Conservation (phyloP, 257 asterid genomes). For the Lantana camara region DNA sequence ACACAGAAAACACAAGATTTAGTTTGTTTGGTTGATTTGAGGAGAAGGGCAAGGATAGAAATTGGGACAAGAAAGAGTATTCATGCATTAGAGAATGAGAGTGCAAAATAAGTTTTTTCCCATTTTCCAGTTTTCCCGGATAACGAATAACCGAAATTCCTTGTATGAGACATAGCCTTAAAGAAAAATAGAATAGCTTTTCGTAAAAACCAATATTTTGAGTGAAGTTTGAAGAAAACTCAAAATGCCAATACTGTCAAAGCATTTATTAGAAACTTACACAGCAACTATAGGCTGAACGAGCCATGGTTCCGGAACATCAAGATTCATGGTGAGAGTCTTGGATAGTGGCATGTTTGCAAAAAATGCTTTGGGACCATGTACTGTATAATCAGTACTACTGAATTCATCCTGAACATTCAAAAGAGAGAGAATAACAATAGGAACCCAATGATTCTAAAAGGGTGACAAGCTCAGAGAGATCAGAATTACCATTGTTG, state of each 20-base stretch:
- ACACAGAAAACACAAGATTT: too few relatives aligned
- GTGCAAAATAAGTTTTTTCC: too few relatives aligned
- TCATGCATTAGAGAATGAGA: too few relatives aligned
- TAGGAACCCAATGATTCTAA: constrained; percentile 15
- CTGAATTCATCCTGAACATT: constrained; percentile 91
- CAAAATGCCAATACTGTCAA: not conserved
- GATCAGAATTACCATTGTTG: constrained; percentile 70
- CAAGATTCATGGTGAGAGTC: constrained; percentile 98
- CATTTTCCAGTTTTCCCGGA: too few relatives aligned
- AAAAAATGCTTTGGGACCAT: constrained; percentile 93
- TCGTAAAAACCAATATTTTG: too few relatives aligned
- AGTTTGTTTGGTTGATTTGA: too few relatives aligned
- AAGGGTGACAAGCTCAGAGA: constrained; percentile 29
- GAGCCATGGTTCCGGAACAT: constrained; percentile 99
- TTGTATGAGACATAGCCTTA: too few relatives aligned
- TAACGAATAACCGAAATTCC: too few relatives aligned
- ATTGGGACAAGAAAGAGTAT: too few relatives aligned
- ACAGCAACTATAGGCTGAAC: constrained; percentile 92
- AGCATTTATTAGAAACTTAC: constrained; percentile 48
- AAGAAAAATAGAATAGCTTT: too few relatives aligned
- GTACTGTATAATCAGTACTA: constrained; percentile 60
- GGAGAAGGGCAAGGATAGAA: too few relatives aligned
- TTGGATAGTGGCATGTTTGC: constrained; percentile 96
- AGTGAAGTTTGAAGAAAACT: not conserved
- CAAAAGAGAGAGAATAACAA: constrained; percentile 34